Evolutionary conservation across 169 alveolate species (phyloP).

Genomic region (Plasmodium fragile): DNA sequence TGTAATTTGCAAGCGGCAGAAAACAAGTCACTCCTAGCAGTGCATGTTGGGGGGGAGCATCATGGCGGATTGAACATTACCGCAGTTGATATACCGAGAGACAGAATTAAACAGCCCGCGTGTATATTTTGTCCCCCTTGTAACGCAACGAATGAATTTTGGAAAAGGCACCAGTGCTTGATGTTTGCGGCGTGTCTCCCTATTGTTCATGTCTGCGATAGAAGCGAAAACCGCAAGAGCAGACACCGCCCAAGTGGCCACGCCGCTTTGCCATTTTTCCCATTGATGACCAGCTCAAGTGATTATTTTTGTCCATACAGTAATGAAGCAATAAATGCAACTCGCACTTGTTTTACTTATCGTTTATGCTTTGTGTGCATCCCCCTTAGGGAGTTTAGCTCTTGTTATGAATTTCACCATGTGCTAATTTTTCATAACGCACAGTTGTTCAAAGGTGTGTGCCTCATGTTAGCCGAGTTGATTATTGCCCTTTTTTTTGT

Average conservation of each 20-base stretch:
- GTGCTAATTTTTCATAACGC: background rate
- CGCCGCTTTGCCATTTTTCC: background rate
- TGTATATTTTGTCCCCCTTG: background rate
- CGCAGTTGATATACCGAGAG: background rate
- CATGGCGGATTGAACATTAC: background rate
- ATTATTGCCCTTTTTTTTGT: conserved; percentile 4
- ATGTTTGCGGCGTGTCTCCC: background rate
- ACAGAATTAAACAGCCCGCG: background rate
- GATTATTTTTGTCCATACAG: background rate
- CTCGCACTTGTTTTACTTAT: background rate
- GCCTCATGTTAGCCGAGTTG: background rate
- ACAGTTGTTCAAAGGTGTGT: background rate
- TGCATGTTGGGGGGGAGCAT: background rate
- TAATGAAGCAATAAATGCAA: background rate
- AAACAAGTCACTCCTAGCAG: background rate
- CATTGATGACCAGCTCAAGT: background rate
- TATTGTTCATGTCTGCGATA: background rate
- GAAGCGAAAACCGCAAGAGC: background rate
- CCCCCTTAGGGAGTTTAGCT: background rate
- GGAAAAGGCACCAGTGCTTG: background rate
- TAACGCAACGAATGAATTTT: background rate
- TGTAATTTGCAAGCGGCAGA: background rate
- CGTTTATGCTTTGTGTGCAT: background rate
- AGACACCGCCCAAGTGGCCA: background rate
- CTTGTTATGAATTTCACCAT: background rate